Evolutionary conservation across 108 stramenopile species (phyloP).

Genomic region (Cyclostephanos tholiformis): DNA sequence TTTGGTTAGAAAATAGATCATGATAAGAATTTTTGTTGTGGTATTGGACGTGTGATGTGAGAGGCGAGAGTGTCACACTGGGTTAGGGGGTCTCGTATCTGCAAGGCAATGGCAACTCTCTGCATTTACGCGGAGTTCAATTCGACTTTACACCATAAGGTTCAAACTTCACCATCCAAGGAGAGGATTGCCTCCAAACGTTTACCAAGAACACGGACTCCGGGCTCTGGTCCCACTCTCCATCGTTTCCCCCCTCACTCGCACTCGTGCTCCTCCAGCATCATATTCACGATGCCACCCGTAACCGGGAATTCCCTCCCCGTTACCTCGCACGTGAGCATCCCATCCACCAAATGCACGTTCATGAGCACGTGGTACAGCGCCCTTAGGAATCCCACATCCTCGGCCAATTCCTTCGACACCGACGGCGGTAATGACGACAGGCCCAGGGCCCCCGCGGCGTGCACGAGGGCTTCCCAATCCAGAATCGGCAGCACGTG

Average conservation of each 20-base stretch:
- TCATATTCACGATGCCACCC: conserved; percentile 92
- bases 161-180: no score
- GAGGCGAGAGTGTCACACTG: no score
- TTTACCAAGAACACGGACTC: no score
- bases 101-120: no score
- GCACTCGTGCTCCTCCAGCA: conserved; percentile 87
- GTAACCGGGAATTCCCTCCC: conserved; percentile 92
- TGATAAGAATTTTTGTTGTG: no score
- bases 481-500: conserved; percentile 64
- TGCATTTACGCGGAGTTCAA: no score
- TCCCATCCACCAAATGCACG: conserved; percentile 92
- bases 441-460: conserved; percentile 77
- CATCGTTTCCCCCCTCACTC: conserved; percentile 27
- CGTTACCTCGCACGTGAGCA: conserved; percentile 88
- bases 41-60: no score
- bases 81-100: no score
- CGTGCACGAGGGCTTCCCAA: conserved; percentile 74
- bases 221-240: no score
- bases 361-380: conserved; percentile 95
- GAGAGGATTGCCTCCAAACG: no score
- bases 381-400: conserved; percentile 80
- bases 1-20: no score
- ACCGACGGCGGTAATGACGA: conserved; percentile 72
- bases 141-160: no score
- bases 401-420: conserved; percentile 74